Base-by-base conservation (phyloP, 2,329 filamentous ascomycete genomes). In the Colletotrichum sp. region DNA sequence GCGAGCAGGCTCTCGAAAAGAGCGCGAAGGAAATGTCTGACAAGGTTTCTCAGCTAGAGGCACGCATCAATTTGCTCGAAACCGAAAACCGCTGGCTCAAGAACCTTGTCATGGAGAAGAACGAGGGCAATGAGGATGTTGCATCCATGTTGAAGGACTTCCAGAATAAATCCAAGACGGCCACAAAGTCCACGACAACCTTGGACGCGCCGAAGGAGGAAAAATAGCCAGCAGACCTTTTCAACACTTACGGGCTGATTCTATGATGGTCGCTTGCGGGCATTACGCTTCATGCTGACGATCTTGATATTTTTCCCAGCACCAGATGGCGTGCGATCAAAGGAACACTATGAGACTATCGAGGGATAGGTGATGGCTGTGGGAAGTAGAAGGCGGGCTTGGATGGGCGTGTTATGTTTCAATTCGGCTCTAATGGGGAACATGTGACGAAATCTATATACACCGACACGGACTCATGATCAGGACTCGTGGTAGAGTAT, bases 81-180 rank as follows among this genome's bases (percentile, higher is more conserved):
- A 94, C 93, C 80, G 94, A 96, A 86, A 96, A 96, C 86, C 94
- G 94, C 82, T 95, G 94, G 94, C 86, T 96, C 78, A 95, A 95
- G 89, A 94, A 94, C 83, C 88, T 96, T 49, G 91, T 96, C 63
- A 94, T 95, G 67, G 95, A 96, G 84, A 96, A 96, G 89, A 95
- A 95, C 79, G 94, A 93, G 78, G 89, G 89, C 78, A 89, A 87
- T 79, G 89, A 91, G 52, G 86, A 90, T 74, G 85, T 91, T 62
- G 83, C 87, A 39, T 86, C 87, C 75, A 83, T 91, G 69, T 86
- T 89, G 79, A 89, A 90, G 79, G 90, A 90, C 78, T 88, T 89
- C 71, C 85, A 85, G 62, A 84, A 86, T 85, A 84, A 79, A 75
- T 39, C 74, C n/a, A 73, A 68, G 55, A 18, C 63, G n/a, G 44